Evolutionary conservation across 257 asterid genomes (phyloP), one percentile per base, ranked within the genome.

Genomic region (Plectranthus barbatus): DNA sequence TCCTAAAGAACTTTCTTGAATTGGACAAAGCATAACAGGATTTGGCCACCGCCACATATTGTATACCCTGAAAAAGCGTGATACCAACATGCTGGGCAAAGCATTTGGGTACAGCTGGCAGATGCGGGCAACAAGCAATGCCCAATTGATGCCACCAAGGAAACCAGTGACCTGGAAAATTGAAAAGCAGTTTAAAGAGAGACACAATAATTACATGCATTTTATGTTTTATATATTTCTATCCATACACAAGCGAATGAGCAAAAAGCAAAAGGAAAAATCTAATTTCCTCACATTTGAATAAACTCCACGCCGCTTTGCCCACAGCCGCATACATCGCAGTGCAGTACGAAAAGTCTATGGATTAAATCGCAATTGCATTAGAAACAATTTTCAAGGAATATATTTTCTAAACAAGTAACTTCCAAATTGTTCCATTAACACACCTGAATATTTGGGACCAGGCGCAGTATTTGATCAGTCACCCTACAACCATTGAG

Each of bases 121-220:
- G 64, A 84, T 88, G 53, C 87, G 91, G 68, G 95, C 95, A 65
- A 91, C 95, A 68, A 86, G 98, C 79, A 84, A 68, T 44, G 96
- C 96, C 96, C 96, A 91, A 63, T 88, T 91, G 62, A 91, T 78
- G 51, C 98, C 96, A 21, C 98, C 98, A 69, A 91, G 96, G 80
- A 91, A 91, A 58, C 98, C 96, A 1, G 88, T 86, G n/a, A 91
- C 94, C 96, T 91, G 76, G 70, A 57, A 63, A 14, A 71, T 44
- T 19, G 70, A 54, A 79, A 67, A 71, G 68, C 57, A 57, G 42
- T 60, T 72, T 19, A 20, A 57, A 7, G 49, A 12, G 14, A 65
- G 9, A 54, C 54, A 46, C 20, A 39, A 33, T 23, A 64, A 1
- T 26, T 42, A 66, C 42, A 44, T 20, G 5, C 2, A 26, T 26